Evolutionary conservation across 306 rosid genomes (phyloP).

Genomic region (Lathyrus sativus): DNA sequence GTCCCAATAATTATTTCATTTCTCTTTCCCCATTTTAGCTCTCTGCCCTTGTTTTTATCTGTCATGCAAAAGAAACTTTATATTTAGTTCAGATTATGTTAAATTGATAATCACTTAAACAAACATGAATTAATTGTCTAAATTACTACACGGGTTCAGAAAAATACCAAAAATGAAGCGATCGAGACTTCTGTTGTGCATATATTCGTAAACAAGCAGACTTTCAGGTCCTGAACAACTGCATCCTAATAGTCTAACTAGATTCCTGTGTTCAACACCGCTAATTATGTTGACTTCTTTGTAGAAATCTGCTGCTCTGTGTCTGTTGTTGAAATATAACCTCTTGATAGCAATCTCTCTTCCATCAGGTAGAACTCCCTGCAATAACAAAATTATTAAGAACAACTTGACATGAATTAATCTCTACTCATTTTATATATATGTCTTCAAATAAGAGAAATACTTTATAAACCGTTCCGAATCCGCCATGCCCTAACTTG

Average conservation of each 20-base stretch:
- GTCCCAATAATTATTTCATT: too few species aligned
- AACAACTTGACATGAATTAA: background rate
- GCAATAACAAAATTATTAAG: too few species aligned
- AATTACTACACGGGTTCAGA: conserved; percentile 16
- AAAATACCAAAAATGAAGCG: conserved; percentile 74
- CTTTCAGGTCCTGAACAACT: conserved; percentile 95
- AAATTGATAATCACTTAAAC: conserved; percentile 9
- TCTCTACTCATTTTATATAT: too few species aligned
- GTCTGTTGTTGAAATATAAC: too few species aligned
- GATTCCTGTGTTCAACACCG: conserved; percentile 78
- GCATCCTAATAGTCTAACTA: conserved; percentile 85
- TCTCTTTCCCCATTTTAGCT: too few species aligned
- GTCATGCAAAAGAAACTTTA: too few species aligned
- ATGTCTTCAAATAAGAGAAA: conserved; percentile 31
- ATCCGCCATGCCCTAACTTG: conserved; percentile 97
- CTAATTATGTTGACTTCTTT: too few species aligned
- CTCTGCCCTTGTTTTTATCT: too few species aligned
- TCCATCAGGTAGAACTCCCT: too few species aligned
- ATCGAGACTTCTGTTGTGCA: conserved; percentile 85
- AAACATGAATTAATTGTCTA: background rate
- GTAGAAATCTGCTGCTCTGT: too few species aligned
- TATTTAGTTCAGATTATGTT: too few species aligned
- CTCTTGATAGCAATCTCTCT: too few species aligned
- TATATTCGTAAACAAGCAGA: conserved; percentile 80
- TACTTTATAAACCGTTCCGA: conserved; percentile 92